A percentile compares a stretch with the other conserved stretches of the same genome.
Evolutionary conservation across 106 monocot genomes (phyloP).

Genomic region (Allium sativum): DNA sequence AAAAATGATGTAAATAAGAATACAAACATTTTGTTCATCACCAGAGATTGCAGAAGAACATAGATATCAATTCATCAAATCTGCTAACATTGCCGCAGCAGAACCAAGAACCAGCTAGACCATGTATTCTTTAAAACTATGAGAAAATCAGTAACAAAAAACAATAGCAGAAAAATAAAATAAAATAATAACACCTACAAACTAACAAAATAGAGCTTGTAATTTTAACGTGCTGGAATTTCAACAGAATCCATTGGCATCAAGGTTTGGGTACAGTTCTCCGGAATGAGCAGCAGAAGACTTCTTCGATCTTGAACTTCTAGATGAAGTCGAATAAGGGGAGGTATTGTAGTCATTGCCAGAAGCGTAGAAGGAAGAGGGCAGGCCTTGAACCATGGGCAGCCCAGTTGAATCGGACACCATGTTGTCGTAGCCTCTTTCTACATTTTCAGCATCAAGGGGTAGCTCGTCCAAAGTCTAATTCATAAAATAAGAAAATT

Average conservation of each 20-base stretch:
- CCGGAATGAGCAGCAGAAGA: slow-evolving; percentile 44
- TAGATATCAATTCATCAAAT: too few relatives aligned
- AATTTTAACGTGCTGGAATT: slow-evolving; percentile 17
- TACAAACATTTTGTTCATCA: too few relatives aligned
- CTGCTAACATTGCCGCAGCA: not conserved
- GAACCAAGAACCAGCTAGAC: not conserved
- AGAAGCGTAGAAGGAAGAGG: slow-evolving; percentile 46
- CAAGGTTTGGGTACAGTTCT: slow-evolving; percentile 40
- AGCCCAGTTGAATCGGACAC: slow-evolving; percentile 58
- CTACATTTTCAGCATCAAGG: slow-evolving; percentile 66
- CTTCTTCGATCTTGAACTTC: slow-evolving; percentile 42
- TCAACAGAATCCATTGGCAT: slow-evolving; percentile 43
- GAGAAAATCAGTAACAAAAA: not conserved
- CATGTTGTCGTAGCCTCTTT: slow-evolving; percentile 54
- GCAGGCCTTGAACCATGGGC: slow-evolving; percentile 52
- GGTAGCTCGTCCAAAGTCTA: slow-evolving; percentile 91
- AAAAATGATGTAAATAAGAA: too few relatives aligned
- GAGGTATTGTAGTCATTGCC: slow-evolving; percentile 17
- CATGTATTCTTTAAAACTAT: not conserved
- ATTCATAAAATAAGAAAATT: not conserved
- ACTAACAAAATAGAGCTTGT: not conserved
- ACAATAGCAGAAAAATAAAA: not conserved
- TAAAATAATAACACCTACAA: too few relatives aligned
- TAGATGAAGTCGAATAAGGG: slow-evolving; percentile 43
- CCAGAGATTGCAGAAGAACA: too few relatives aligned